Evolutionary conservation across 1,284 basidiomycete genomes (phyloP).

Genomic region (Phellopilus nigrolimitatus): DNA sequence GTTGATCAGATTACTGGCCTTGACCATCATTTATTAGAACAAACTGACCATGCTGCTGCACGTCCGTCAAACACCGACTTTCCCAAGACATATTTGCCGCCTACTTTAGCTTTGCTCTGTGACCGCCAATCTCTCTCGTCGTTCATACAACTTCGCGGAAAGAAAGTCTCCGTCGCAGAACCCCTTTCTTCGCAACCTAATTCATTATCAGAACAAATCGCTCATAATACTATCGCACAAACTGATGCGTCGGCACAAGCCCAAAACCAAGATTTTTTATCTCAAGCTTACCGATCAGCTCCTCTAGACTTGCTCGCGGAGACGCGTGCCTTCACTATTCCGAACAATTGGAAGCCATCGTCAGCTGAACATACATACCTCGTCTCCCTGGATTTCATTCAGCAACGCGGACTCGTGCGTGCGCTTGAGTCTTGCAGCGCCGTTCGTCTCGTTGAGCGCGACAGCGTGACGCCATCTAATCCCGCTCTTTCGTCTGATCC

Average conservation of each 20-base stretch:
- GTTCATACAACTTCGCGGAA: constrained; percentile 9
- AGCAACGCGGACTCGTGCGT: constrained; percentile 55
- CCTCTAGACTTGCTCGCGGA: constrained; percentile 44
- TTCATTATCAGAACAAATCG: not conserved
- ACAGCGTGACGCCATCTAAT: constrained; percentile 32
- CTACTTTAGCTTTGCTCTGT: constrained; percentile 15
- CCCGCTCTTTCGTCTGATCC: constrained; percentile 39
- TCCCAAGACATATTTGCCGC: constrained; percentile 18
- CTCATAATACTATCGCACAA: not conserved
- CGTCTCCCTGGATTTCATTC: constrained; percentile 60
- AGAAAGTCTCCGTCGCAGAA: not conserved
- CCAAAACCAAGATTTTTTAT: not conserved
- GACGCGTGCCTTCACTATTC: constrained; percentile 43
- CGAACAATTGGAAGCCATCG: constrained; percentile 32
- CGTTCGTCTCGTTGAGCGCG: constrained; percentile 59
- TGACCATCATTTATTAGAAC: too few relatives aligned
- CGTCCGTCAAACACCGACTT: not conserved
- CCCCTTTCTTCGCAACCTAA: not conserved
- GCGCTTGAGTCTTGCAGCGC: constrained; percentile 40
- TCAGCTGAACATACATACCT: constrained; percentile 55
- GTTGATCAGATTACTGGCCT: too few relatives aligned
- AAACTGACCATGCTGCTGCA: not conserved
- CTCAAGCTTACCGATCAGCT: constrained; percentile 4
- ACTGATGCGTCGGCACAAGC: not conserved
- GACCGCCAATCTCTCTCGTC: not conserved